Evolutionary conservation across 179 eudicot species (phyloP).

Genomic region (Silene noctiflora): DNA sequence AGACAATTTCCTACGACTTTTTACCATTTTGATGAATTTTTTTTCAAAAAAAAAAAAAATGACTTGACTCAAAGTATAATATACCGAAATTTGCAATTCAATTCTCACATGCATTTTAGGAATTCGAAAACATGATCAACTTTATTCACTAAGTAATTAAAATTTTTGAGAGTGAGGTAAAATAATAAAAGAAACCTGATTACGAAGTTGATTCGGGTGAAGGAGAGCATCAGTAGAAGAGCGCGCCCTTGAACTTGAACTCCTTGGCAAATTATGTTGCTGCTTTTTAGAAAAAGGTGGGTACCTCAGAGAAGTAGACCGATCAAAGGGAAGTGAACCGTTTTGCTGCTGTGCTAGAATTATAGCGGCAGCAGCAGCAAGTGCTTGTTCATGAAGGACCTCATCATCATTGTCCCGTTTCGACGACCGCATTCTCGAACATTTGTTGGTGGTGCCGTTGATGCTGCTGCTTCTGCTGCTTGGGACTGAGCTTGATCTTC

Average conservation of each 20-base stretch:
- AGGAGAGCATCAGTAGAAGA: conserved; percentile 78
- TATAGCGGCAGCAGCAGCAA: conserved; percentile 67
- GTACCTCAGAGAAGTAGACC: conserved; percentile 58
- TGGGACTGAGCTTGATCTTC: conserved; percentile 23
- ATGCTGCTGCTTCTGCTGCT: conserved; percentile 24
- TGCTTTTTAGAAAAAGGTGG: conserved; percentile 36
- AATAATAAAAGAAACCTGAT: conserved; percentile 24
- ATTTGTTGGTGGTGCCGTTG: conserved; percentile 19
- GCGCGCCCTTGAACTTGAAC: conserved; percentile 71
- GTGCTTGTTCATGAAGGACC: conserved; percentile 59
- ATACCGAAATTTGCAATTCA: too few species aligned
- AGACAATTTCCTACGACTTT: too few species aligned
- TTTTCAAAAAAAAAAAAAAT: not conserved
- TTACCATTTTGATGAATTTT: not conserved
- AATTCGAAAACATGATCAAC: too few species aligned
- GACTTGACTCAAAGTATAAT: not conserved
- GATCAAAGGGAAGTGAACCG: conserved; percentile 51
- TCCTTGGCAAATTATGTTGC: conserved; percentile 44
- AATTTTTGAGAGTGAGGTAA: too few species aligned
- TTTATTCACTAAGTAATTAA: too few species aligned
- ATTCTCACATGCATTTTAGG: too few species aligned
- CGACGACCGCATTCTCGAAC: conserved; percentile 53
- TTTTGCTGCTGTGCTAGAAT: conserved; percentile 45
- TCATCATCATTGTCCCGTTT: conserved; percentile 40
- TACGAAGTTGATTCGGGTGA: conserved; percentile 40